phyloP scores from a whole-genome alignment of 257 asterid species.

The Salvia rosmarinus region DNA sequence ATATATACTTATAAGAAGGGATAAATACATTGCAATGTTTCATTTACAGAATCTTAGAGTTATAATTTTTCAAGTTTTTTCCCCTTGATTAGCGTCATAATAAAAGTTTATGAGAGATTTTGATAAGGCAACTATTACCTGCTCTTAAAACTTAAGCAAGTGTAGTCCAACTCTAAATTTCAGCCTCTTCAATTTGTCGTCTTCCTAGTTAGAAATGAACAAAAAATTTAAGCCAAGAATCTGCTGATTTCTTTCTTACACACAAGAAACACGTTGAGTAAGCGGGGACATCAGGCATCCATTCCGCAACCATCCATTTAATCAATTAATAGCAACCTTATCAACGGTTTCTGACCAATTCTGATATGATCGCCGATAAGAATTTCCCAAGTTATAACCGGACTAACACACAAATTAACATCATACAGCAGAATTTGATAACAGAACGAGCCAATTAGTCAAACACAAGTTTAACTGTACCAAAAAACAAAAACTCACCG shows the following conservation, averaged over 20 bases:
- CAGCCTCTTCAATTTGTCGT: not conserved
- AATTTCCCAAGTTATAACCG: not conserved
- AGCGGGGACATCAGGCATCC: not conserved
- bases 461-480: not conserved
- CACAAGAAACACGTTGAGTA: constrained; percentile 1
- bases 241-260: constrained; percentile 6
- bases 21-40: not conserved
- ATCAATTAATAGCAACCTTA: not conserved
- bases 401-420: not conserved
- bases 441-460: not conserved
- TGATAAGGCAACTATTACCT: not conserved
- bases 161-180: not conserved
- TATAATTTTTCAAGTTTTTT: not conserved
- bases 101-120: not conserved
- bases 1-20: not conserved
- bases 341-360: not conserved
- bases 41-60: not conserved
- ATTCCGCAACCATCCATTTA: not conserved
- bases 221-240: not conserved
- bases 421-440: not conserved
- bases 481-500: not conserved
- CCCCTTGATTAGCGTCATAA: not conserved
- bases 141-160: constrained; percentile 8
- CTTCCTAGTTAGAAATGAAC: not conserved
- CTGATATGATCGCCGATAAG: not conserved